phyloP scores from a whole-genome alignment of 1,284 basidiomycete genomes.

The Butyriboletus appendiculatus region DNA sequence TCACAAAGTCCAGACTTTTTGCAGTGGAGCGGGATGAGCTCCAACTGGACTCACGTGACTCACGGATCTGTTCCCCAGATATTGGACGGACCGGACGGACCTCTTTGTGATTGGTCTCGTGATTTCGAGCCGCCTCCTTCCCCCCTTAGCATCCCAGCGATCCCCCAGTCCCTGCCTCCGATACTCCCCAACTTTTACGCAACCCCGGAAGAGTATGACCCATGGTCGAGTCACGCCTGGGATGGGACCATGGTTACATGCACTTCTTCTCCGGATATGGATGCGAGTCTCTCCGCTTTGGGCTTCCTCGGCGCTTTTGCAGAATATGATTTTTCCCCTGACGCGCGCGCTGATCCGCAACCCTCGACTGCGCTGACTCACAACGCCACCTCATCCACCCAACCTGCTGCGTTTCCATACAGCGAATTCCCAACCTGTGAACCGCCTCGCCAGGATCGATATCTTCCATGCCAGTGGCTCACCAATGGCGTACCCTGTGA shows the following conservation, averaged over 20 bases:
- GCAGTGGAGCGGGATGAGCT: not conserved
- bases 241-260: not conserved
- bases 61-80: not conserved
- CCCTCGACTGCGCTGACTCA: not conserved
- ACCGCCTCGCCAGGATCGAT: not conserved
- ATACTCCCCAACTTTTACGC: not conserved
- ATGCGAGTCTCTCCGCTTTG: not conserved
- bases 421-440: not conserved
- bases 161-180: not conserved
- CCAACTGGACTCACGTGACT: not conserved
- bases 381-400: not conserved
- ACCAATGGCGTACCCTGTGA: conserved; percentile 3
- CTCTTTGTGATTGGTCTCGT: not conserved
- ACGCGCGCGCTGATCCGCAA: not conserved
- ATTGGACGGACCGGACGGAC: not conserved
- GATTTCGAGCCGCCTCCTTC: not conserved
- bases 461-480: conserved; percentile 16
- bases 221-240: not conserved
- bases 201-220: not conserved
- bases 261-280: not conserved
- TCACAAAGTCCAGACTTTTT: not conserved
- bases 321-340: not conserved
- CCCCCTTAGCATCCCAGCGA: not conserved
- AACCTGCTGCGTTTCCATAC: not conserved
- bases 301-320: not conserved